These are phyloP conservation scores for Leucocoprinus leucothites DNA, from an alignment of 768 basidiomycete genomes.

Conservation along the genomic window DNA sequence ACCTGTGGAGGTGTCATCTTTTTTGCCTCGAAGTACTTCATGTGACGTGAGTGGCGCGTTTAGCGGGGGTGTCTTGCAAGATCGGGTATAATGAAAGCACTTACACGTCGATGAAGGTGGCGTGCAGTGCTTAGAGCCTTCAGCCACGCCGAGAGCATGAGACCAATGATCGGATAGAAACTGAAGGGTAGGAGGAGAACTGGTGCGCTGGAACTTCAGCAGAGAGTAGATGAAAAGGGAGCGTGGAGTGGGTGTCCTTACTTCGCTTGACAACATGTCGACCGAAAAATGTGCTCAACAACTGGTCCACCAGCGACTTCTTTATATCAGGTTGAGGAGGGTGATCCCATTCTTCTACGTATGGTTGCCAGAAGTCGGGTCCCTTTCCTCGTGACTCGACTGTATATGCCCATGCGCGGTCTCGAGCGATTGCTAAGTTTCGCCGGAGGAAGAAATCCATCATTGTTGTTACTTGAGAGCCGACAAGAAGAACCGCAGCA, in stretches of 20 bases:
- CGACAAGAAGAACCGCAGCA: conserved; percentile 70
- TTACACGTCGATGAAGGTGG: conserved; percentile 64
- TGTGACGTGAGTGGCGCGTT: background rate
- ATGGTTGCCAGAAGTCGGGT: conserved; percentile 78
- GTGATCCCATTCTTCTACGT: conserved; percentile 76
- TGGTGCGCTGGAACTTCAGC: background rate
- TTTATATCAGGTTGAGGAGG: conserved; percentile 42
- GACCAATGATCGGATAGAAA: conserved; percentile 69
- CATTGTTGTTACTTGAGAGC: conserved; percentile 71
- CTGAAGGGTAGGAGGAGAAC: conserved; percentile 49
- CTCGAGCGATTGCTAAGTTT: conserved; percentile 78
- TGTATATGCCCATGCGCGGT: conserved; percentile 79
- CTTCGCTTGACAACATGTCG: conserved; percentile 46
- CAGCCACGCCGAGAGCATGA: conserved; percentile 57
- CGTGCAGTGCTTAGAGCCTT: conserved; percentile 67
- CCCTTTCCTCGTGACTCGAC: conserved; percentile 81
- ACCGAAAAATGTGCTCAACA: conserved; percentile 34
- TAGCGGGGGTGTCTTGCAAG: no score
- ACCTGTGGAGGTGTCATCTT: conserved; percentile 70
- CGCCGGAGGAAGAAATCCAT: conserved; percentile 80
- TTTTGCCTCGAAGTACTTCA: conserved; percentile 81
- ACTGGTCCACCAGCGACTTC: conserved; percentile 27
- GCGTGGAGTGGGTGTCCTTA: conserved; percentile 19
- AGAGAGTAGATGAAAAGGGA: background rate
- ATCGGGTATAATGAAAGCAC: conserved; percentile 17